Evolutionary conservation across 352 stramenopile species (phyloP), one percentile per base, ranked within the genome.

Genomic region (Phytophthora quininea): DNA sequence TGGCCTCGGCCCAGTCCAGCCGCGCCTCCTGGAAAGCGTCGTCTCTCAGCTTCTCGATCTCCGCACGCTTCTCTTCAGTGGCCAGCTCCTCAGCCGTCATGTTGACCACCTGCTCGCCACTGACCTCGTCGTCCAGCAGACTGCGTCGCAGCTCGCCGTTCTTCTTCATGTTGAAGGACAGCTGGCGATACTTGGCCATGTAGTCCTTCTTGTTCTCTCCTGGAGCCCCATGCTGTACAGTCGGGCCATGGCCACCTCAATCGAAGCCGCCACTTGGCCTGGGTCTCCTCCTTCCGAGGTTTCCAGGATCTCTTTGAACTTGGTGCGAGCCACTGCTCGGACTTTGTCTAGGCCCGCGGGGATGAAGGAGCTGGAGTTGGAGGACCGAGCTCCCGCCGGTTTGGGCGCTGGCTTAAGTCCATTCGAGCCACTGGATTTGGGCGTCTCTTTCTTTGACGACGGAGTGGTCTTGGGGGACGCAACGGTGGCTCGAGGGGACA

Each of bases 121-220:
- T 90, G 32, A 96, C 79, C 27, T 69, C 69, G 55, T 95, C 86
- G 50, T 81, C 62, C 46, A 95, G 73, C 58, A 96, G 53, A 40
- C 95, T 86, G 48, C 89, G 77, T 3, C 88, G 90, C 49, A 97
- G 80, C 51, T 77, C 75, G 27, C 64, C 74, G 62, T 97, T 97
- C 71, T 97, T 97, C 65, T 97, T 97, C 54, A 97, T 56, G 62
- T 97, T 97, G 69, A 97, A 97, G 64, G 85, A 92, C 56, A 97
- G 60, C 54, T 95, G 86, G 10, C 87, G 86, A 58, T 95, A 91
- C 68, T 97, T 97, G 72, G 77, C 79, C 54, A 89, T 90, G 71
- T 96, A 97, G 42, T 95, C 86, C 62, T 95, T 93, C 82, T 96
- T 97, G 69, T 89, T 89, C 61, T 92, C 83, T 35, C 74, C 74